phyloP scores from a whole-genome alignment of 1,284 basidiomycete genomes.

The Earliella scabrosa region DNA sequence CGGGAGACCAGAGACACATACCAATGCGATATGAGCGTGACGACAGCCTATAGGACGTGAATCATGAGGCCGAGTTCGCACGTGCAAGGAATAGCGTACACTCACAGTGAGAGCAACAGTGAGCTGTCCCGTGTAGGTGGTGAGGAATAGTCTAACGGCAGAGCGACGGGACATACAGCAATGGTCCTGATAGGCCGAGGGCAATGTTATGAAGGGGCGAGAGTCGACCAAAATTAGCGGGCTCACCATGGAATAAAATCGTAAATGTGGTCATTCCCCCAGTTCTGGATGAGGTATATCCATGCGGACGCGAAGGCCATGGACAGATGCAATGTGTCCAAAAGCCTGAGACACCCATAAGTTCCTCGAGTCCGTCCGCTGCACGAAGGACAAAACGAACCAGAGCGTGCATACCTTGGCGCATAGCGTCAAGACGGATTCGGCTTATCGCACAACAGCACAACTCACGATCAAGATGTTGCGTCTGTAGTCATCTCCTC shows the following conservation, averaged over 20 bases:
- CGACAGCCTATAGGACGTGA: conserved; percentile 22
- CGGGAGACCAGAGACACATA: conserved; percentile 23
- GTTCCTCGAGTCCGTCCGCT: background rate
- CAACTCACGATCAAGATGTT: conserved; percentile 21
- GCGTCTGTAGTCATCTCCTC: conserved; percentile 20
- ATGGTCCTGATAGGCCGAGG: conserved; percentile 10
- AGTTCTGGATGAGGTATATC: conserved; percentile 37
- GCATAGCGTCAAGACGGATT: background rate
- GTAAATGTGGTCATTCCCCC: conserved; percentile 27
- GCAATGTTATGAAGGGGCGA: background rate
- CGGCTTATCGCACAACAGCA: background rate
- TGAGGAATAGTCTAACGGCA: background rate
- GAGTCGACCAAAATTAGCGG: too few relatives aligned
- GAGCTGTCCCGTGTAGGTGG: conserved; percentile 8
- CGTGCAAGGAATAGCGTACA: background rate
- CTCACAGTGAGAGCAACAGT: conserved; percentile 30
- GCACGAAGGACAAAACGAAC: background rate
- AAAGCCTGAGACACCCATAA: conserved; percentile 28
- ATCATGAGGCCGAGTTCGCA: conserved; percentile 4
- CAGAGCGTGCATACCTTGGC: conserved; percentile 21
- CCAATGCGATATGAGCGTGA: conserved; percentile 42
- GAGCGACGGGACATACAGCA: conserved; percentile 23
- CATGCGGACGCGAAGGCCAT: conserved; percentile 38
- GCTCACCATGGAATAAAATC: conserved; percentile 35
- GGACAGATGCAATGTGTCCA: conserved; percentile 37